Base-by-base conservation (phyloP, 2,329 filamentous ascomycete genomes). In the Fusarium globosum region DNA sequence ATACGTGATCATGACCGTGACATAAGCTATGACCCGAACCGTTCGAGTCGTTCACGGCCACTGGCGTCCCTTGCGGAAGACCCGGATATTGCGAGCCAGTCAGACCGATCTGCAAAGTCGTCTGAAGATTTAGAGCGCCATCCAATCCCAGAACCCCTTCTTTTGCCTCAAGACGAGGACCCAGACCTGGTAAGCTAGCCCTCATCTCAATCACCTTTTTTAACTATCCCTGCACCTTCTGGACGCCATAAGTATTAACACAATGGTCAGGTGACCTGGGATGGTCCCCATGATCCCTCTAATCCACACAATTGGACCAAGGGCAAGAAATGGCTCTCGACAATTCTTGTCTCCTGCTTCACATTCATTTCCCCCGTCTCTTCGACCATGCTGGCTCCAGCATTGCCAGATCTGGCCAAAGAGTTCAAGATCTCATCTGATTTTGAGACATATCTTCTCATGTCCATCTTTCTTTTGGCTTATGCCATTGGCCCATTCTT, bases 391-490 rank as follows among this genome's bases (percentile, higher is more conserved):
- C 78, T 88, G 6, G 85, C 87, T 0, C 88, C 88, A 0, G 86
- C 85, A 1, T 75, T 89, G 16, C 70, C 79, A 8, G 78, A 82
- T 10, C 82, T 89, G 26, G 82, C 82, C 2, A 75, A 79, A 4
- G 85, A 88, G 21, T 81, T 89, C 39, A 65, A 83, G 30, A 85
- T 88, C 56, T 78, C 76, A 2, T 81, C 81, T 13, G 80, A 76
- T 9, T 81, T 88, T 35, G 79, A 85, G 46, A 85, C 77, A 62
- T 88, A 43, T 9, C 86, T 91, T 55, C 84, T 89, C 71, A 84
- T 91, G 59, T 89, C 88, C 2, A 85, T 92, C 42, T 90, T 90
- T 78, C 84, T 92, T 7, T 83, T 90, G 0, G 89, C 88, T 58
- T 87, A 87, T 51, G 86, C 86, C 16, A 81, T 88, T 33, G 88